Evolutionary conservation across 495 filamentous ascomycete species (phyloP), one percentile per base, ranked within the genome.

Genomic region (Pyronema omphalodes): DNA sequence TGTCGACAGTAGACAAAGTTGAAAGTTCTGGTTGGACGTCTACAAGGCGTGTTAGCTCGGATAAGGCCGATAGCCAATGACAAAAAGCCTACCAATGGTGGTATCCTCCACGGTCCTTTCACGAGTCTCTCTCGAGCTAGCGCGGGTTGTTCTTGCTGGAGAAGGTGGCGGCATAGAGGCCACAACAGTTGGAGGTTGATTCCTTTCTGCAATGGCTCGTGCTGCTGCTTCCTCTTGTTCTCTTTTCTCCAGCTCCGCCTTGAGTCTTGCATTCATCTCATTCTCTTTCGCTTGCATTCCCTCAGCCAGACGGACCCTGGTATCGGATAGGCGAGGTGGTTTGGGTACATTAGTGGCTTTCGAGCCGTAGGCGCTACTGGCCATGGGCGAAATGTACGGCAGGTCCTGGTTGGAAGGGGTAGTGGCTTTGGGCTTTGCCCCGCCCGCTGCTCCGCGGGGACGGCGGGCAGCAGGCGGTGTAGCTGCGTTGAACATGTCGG

Each of bases 361-460:
- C 8, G 71, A 73, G 9, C 71, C 71, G 58, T 72, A 73, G 3
- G 71, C 71, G 43, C 73, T 60, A 34, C 54, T 64, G 44, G 53
- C 54, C 37, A 53, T 61, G 37, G 55, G 61, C 7, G 62, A 56
- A 60, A 63, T 53, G 14, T 57, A 63, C 2, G 61, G 61, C 29
- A 63, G 46, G 18, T 57, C 55, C 9, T n/a, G 23, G 17, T n/a
- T 14, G 15, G 15, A 17, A 3, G 39, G 39, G 44, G 17, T 9
- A n/a, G 12, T n/a, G n/a, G 44, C 17, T 47, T 47, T 47, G 40
- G 53, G 52, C 7, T 53, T 11, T 15, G 18, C 44, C 29, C 56
- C 51, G 37, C 55, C 47, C 8, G 53, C 53, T 51, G 52, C 35
- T 37, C 36, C 37, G 8, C 15, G 11, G 2, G 35, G 51, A 33